These are phyloP conservation scores for Candida glucosophila DNA, from an alignment of 1,139 yeast genomes.

Conservation along the genomic window DNA sequence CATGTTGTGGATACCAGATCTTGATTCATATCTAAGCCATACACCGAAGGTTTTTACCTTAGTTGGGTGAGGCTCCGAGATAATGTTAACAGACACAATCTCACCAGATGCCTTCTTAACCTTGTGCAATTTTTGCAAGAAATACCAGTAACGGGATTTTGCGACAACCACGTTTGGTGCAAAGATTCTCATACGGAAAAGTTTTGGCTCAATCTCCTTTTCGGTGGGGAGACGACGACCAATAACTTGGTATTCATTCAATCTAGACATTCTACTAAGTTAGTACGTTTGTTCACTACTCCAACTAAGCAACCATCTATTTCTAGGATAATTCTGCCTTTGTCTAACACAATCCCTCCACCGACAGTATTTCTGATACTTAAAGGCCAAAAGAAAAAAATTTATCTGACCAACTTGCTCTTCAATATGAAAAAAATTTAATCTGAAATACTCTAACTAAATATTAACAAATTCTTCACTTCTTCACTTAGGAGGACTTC, in stretches of 20 bases:
- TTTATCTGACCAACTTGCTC: too few relatives aligned
- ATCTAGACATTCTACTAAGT: slow-evolving; percentile 61
- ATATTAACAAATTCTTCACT: too few relatives aligned
- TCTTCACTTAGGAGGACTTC: too few relatives aligned
- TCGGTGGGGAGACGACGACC: slow-evolving; percentile 99
- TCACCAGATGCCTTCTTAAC: slow-evolving; percentile 99
- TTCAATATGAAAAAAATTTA: too few relatives aligned
- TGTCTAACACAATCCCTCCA: too few relatives aligned
- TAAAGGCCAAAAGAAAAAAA: too few relatives aligned
- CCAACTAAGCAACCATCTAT: too few relatives aligned
- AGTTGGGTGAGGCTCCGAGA: slow-evolving; percentile 95
- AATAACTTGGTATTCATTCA: slow-evolving; percentile 98
- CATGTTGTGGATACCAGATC: slow-evolving; percentile 99
- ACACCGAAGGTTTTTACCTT: slow-evolving; percentile 99
- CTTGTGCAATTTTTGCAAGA: slow-evolving; percentile 98
- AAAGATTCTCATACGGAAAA: slow-evolving; percentile 99
- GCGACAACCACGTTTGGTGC: slow-evolving; percentile 99
- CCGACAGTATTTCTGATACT: too few relatives aligned
- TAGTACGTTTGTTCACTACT: too few relatives aligned
- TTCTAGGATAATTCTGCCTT: too few relatives aligned
- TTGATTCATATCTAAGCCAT: slow-evolving; percentile 99
- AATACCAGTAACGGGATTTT: slow-evolving; percentile 99
- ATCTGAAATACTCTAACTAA: too few relatives aligned
- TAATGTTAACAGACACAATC: slow-evolving; percentile 85
- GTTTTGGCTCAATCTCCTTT: slow-evolving; percentile 98